Percentiles rank a stretch among this genome's conserved stretches.
Evolutionary conservation across 1,139 yeast genomes (phyloP).

Genomic region (Starmera stellimalicola): DNA sequence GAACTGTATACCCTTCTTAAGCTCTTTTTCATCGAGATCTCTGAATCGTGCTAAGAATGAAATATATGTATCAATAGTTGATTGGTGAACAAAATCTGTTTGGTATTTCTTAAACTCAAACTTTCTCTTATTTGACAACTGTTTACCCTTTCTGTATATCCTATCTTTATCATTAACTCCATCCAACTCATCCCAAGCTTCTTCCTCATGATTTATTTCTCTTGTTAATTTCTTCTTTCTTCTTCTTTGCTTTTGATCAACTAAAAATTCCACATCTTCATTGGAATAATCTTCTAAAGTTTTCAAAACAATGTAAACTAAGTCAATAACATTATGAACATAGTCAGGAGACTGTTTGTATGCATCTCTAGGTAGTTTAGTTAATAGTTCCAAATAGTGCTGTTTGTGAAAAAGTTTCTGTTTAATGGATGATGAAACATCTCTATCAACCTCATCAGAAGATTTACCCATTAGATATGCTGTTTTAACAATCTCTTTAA

Average conservation of each 20-base stretch:
- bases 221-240: conserved; percentile 15
- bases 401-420: conserved; percentile 56
- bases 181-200: conserved; percentile 29
- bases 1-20: conserved; percentile 58
- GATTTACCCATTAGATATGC: conserved; percentile 39
- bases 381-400: conserved; percentile 49
- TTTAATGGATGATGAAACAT: conserved; percentile 40
- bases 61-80: conserved; percentile 26
- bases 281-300: conserved; percentile 59
- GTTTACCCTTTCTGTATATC: conserved; percentile 28
- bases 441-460: conserved; percentile 29
- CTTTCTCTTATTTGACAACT: conserved; percentile 38
- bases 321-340: conserved; percentile 52
- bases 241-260: conserved; percentile 38
- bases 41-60: conserved; percentile 37
- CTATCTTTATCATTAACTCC: conserved; percentile 37
- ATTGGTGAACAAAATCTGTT: conserved; percentile 28
- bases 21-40: conserved; percentile 52
- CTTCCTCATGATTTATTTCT: conserved; percentile 20
- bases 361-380: conserved; percentile 57
- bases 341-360: conserved; percentile 56
- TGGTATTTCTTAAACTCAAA: conserved; percentile 38
- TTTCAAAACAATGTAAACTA: conserved; percentile 58
- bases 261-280: conserved; percentile 48
- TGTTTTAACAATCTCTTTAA: conserved; percentile 53